phyloP scores from a whole-genome alignment of 257 asterid species.

The Solanum bulbocastanum region DNA sequence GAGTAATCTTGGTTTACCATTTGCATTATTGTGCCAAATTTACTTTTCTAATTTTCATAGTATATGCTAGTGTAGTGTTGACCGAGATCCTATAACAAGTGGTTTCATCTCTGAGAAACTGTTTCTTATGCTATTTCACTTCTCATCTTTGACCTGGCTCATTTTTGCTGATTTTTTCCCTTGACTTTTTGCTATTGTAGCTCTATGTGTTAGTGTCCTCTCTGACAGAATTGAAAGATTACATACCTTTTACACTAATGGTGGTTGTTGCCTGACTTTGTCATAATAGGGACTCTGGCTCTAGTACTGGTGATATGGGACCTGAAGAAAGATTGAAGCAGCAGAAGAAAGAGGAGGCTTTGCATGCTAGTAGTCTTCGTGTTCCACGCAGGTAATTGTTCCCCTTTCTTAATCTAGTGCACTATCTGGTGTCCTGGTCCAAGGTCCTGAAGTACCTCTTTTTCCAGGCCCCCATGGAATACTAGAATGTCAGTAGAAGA shows the following conservation, averaged over 20 bases:
- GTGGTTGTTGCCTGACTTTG: not conserved
- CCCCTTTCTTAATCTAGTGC: not conserved
- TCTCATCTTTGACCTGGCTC: not conserved
- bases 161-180: not conserved
- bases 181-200: not conserved
- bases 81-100: not conserved
- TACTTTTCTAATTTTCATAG: not conserved
- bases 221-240: not conserved
- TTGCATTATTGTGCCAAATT: not conserved
- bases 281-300: slow-evolving; percentile 55
- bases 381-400: slow-evolving; percentile 78
- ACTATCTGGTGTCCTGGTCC: not conserved
- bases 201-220: not conserved
- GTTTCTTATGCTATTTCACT: not conserved
- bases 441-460: slow-evolving; percentile 4
- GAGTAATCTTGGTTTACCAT: not conserved
- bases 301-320: slow-evolving; percentile 43
- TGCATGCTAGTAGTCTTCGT: slow-evolving; percentile 89
- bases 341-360: slow-evolving; percentile 79
- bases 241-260: not conserved
- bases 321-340: slow-evolving; percentile 51
- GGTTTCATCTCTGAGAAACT: not conserved
- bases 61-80: not conserved
- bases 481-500: slow-evolving; percentile 81
- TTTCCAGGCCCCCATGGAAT: slow-evolving; percentile 88